These are phyloP conservation scores for Leishmania aethiopica DNA, from an alignment of 208 protist species.

Conservation along the genomic window DNA sequence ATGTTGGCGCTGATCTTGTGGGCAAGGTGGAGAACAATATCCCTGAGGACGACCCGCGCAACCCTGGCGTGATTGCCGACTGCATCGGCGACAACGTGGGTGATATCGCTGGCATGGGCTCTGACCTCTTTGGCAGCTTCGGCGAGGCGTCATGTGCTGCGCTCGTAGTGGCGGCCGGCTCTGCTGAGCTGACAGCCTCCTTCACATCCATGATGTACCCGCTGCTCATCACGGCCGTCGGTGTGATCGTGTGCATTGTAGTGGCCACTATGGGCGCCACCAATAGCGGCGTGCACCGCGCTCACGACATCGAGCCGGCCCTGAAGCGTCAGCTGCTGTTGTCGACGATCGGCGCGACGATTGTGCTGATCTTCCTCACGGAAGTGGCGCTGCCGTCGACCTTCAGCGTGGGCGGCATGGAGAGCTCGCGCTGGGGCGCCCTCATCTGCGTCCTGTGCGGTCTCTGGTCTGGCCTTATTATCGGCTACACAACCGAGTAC, in stretches of 20 bases:
- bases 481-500: constrained; percentile 94
- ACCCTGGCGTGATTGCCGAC: constrained; percentile 96
- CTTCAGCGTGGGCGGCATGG: constrained; percentile 47
- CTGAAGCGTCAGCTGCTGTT: constrained; percentile 82
- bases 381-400: constrained; percentile 56
- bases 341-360: constrained; percentile 72
- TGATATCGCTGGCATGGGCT: constrained; percentile 95
- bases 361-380: constrained; percentile 67
- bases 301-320: constrained; percentile 74
- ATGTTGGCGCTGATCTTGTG: constrained; percentile 96
- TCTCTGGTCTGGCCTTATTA: constrained; percentile 84
- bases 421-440: constrained; percentile 62
- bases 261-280: constrained; percentile 67
- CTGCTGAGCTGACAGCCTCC: constrained; percentile 53
- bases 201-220: constrained; percentile 92
- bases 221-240: constrained; percentile 80
- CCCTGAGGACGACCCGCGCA: constrained; percentile 96
- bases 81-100: constrained; percentile 97
- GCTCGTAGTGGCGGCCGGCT: constrained; percentile 76
- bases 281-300: constrained; percentile 49
- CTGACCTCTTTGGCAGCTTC: constrained; percentile 96
- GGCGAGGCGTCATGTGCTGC: constrained; percentile 95
- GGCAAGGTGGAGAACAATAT: constrained; percentile 96
- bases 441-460: constrained; percentile 79
- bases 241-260: constrained; percentile 79